Percentiles rank a stretch among this genome's conserved stretches.
Conservation (phyloP, 2,329 filamentous ascomycete genomes). For the Penicillium polonicum region DNA sequence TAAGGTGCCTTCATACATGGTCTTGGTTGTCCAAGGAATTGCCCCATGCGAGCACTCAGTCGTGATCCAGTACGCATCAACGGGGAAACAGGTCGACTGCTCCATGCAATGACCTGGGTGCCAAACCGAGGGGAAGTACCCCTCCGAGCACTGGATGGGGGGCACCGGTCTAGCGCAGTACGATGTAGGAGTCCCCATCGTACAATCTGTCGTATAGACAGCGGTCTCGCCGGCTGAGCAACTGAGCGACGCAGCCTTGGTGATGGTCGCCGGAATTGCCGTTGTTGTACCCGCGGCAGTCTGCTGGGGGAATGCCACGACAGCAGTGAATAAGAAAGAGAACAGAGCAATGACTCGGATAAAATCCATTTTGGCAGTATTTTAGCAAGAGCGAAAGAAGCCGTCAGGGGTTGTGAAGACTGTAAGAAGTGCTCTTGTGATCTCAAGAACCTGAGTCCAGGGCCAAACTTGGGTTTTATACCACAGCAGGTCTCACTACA, state of each 20-base stretch:
- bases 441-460: not conserved
- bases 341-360: not conserved
- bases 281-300: not conserved
- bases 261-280: not conserved
- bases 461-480: not conserved
- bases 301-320: slow-evolving; percentile 13
- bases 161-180: slow-evolving; percentile 23
- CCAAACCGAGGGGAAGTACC: slow-evolving; percentile 26
- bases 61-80: slow-evolving; percentile 25
- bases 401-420: not conserved
- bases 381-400: not conserved
- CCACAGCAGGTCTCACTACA: not conserved
- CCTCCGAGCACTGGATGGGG: slow-evolving; percentile 20
- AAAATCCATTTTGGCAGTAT: not conserved
- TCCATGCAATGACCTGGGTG: slow-evolving; percentile 28
- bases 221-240: slow-evolving; percentile 24
- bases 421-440: no score
- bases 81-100: slow-evolving; percentile 24
- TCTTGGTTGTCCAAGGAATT: slow-evolving; percentile 19
- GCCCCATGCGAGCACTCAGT: slow-evolving; percentile 27
- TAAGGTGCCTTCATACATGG: slow-evolving; percentile 22
- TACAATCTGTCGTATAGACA: slow-evolving; percentile 28
- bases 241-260: slow-evolving; percentile 11
- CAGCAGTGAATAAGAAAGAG: not conserved
- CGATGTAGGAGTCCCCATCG: slow-evolving; percentile 23